These are phyloP conservation scores for Rhodotorula sp. DNA, from an alignment of 1,284 basidiomycete genomes.

Conservation along the genomic window DNA sequence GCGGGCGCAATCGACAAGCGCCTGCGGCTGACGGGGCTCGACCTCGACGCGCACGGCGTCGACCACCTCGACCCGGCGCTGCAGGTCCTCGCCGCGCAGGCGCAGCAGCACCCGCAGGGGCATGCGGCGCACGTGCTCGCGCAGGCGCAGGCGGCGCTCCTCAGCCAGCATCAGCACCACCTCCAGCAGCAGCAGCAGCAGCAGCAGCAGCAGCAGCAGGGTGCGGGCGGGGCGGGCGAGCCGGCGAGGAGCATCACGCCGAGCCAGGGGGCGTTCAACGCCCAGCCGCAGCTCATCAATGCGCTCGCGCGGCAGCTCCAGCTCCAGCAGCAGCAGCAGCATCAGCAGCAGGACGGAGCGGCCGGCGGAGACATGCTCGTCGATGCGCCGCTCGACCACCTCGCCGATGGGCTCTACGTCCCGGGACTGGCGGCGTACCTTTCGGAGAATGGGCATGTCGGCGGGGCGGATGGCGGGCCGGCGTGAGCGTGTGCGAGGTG, in stretches of 20 bases:
- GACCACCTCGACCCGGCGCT: slow-evolving; percentile 17
- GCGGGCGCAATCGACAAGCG: slow-evolving; percentile 14
- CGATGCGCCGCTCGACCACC: neutral
- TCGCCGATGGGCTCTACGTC: neutral
- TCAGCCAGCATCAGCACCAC: no score
- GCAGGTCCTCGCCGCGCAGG: slow-evolving; percentile 16
- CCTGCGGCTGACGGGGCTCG: slow-evolving; percentile 8
- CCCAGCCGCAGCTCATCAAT: neutral
- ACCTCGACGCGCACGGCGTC: neutral
- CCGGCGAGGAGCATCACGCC: neutral
- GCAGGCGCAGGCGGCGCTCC: neutral
- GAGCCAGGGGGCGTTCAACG: neutral
- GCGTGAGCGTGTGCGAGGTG: no score
- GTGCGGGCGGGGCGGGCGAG: neutral
- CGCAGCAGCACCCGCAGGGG: neutral
- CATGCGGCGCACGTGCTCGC: neutral
- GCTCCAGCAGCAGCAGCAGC: neutral
- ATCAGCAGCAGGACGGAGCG: neutral
- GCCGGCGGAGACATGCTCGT: neutral
- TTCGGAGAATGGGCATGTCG: neutral
- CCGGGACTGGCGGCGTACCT: slow-evolving; percentile 1
- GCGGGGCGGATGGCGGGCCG: neutral
- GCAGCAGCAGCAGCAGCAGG: neutral
- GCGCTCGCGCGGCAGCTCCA: neutral
- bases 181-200: no score